A percentile compares a stretch with the other conserved stretches of the same genome.
Evolutionary conservation across 2,329 filamentous ascomycete genomes (phyloP).

Genomic region (Neurospora crassa): DNA sequence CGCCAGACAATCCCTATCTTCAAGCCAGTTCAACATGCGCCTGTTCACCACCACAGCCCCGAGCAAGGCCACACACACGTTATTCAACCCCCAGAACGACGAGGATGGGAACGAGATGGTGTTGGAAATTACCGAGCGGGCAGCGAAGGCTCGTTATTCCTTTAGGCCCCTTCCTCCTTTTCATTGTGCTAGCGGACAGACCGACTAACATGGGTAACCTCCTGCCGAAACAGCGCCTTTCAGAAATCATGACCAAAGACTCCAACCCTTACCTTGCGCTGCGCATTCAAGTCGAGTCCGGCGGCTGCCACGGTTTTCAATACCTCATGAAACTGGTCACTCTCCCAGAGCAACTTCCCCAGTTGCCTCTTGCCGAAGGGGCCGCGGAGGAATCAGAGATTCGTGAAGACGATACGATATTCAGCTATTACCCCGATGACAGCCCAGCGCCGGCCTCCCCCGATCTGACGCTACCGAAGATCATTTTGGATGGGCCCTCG

Average conservation of each 20-base stretch:
- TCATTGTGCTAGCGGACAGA: background rate
- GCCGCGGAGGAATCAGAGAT: constrained; percentile 22
- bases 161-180: background rate
- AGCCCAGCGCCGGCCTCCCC: constrained; percentile 24
- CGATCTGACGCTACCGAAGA: constrained; percentile 47
- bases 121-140: constrained; percentile 75
- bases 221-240: constrained; percentile 48
- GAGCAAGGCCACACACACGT: constrained; percentile 35
- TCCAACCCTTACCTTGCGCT: constrained; percentile 72
- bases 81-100: constrained; percentile 66
- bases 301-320: constrained; percentile 96
- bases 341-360: constrained; percentile 32
- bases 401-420: constrained; percentile 77
- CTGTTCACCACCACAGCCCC: constrained; percentile 29
- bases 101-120: constrained; percentile 78
- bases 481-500: constrained; percentile 82
- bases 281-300: constrained; percentile 85
- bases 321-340: constrained; percentile 84
- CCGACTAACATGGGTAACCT: constrained; percentile 1
- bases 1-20: background rate
- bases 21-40: constrained; percentile 5
- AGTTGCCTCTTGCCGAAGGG: constrained; percentile 8
- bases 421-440: constrained; percentile 54
- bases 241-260: constrained; percentile 64
- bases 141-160: constrained; percentile 53